These are phyloP conservation scores for Russula earlei DNA, from an alignment of 768 basidiomycete species.

Conservation along the genomic window DNA sequence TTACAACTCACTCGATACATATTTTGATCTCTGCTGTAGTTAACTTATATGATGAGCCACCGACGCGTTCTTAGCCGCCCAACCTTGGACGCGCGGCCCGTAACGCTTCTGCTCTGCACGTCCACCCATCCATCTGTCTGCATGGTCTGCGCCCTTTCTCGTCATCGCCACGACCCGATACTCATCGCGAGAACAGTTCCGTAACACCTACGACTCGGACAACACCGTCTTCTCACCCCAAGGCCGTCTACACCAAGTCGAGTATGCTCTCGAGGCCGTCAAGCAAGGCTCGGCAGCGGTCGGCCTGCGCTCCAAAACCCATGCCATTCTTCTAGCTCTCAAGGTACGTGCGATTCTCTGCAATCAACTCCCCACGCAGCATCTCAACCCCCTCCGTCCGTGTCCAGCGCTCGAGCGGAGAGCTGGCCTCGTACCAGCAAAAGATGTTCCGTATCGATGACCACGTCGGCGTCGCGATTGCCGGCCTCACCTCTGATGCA, in stretches of 20 bases:
- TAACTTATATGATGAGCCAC: too few species aligned
- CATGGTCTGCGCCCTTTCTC: background rate
- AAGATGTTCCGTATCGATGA: conserved; percentile 99
- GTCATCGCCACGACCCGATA: background rate
- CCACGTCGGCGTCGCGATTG: conserved; percentile 98
- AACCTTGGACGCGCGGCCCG: conserved; percentile 13
- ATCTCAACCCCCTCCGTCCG: too few species aligned
- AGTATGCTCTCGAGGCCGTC: conserved; percentile 98
- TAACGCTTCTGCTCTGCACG: background rate
- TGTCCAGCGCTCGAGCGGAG: conserved; percentile 91
- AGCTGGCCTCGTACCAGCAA: conserved; percentile 98
- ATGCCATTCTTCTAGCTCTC: conserved; percentile 83
- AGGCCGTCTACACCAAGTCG: conserved; percentile 93
- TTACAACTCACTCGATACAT: conserved; percentile 7
- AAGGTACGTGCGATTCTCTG: conserved; percentile 48
- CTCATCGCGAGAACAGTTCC: conserved; percentile 43
- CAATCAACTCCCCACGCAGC: too few species aligned
- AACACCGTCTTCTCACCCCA: conserved; percentile 97
- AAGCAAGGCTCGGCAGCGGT: conserved; percentile 99
- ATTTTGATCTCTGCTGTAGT: too few species aligned
- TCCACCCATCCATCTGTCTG: background rate
- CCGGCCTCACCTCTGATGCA: conserved; percentile 96
- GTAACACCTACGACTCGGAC: conserved; percentile 98
- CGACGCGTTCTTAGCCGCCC: too few species aligned
- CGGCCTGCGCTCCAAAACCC: conserved; percentile 90